Evolutionary conservation across 2,329 filamentous ascomycete species (phyloP).

Genomic region (Monilinia aucupariae): DNA sequence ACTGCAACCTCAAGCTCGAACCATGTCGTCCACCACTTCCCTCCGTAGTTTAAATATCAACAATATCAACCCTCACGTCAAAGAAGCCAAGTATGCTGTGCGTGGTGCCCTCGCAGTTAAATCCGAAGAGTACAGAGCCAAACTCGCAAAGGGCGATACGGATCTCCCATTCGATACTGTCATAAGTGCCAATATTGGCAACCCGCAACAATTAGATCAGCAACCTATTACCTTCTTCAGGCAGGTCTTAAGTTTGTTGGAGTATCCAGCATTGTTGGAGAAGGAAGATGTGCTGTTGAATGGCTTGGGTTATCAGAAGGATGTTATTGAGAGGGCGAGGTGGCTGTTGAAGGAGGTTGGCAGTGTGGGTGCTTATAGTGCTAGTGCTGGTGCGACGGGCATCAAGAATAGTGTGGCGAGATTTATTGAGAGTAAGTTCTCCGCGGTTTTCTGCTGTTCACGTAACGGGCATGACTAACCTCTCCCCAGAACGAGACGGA

Average conservation of each 20-base stretch:
- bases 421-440: constrained; percentile 76
- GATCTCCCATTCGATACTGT: constrained; percentile 78
- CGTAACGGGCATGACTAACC: constrained; percentile 14
- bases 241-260: constrained; percentile 86
- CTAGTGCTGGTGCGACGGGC: constrained; percentile 79
- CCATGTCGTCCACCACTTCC: constrained; percentile 36
- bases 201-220: constrained; percentile 97
- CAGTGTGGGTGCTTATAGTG: constrained; percentile 93
- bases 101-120: constrained; percentile 91
- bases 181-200: constrained; percentile 97
- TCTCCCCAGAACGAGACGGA: constrained; percentile 66
- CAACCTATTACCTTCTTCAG: constrained; percentile 99
- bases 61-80: constrained; percentile 90
- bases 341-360: constrained; percentile 76
- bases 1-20: constrained; percentile 19
- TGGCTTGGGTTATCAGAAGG: constrained; percentile 77
- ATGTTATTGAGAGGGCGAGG: constrained; percentile 80
- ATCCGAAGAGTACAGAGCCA: constrained; percentile 82
- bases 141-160: constrained; percentile 53
- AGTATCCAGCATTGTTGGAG: constrained; percentile 81
- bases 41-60: constrained; percentile 60
- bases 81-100: constrained; percentile 89
- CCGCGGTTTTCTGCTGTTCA: not conserved
- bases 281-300: constrained; percentile 74
- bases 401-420: constrained; percentile 86